A percentile compares a stretch with the other conserved stretches of the same genome.
phyloP scores from a whole-genome alignment of 2,329 filamentous ascomycete species.

The Alternaria solani region DNA sequence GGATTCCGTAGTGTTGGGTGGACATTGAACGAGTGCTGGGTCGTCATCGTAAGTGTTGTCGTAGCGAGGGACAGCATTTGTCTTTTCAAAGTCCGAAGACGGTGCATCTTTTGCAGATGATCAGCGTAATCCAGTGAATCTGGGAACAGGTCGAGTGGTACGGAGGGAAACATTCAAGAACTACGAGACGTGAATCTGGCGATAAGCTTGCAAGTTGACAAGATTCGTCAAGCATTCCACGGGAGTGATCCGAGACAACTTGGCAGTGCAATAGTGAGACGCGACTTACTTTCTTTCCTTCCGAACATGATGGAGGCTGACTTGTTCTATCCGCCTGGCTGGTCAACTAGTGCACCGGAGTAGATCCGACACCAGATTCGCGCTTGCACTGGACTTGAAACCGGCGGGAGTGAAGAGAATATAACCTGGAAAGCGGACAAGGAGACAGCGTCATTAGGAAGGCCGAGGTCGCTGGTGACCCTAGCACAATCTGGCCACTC shows the following conservation, averaged over 20 bases:
- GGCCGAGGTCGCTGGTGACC: constrained; percentile 28
- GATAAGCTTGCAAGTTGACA: constrained; percentile 10
- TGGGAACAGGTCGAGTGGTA: background rate
- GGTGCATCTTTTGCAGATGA: constrained; percentile 23
- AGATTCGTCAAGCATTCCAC: constrained; percentile 6
- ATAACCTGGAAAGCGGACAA: constrained; percentile 4
- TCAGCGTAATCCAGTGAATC: constrained; percentile 18
- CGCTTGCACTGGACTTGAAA: constrained; percentile 6
- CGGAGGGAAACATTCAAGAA: background rate
- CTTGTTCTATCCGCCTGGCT: constrained; percentile 2
- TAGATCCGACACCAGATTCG: constrained; percentile 2
- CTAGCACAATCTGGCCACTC: constrained; percentile 17
- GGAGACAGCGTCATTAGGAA: constrained; percentile 3
- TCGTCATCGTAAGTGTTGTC: constrained; percentile 51
- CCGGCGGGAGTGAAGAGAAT: constrained; percentile 4
- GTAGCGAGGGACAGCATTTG: constrained; percentile 32
- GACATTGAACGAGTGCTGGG: constrained; percentile 52
- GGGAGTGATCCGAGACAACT: constrained; percentile 10
- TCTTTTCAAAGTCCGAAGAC: constrained; percentile 26
- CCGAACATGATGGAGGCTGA: constrained; percentile 37
- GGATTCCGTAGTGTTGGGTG: constrained; percentile 59
- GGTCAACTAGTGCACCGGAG: constrained; percentile 7
- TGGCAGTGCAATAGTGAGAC: constrained; percentile 13
- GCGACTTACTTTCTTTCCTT: constrained; percentile 44
- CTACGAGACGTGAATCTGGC: background rate